Conservation (phyloP, 2,329 filamentous ascomycete species). For the Sporothrix protearum region DNA sequence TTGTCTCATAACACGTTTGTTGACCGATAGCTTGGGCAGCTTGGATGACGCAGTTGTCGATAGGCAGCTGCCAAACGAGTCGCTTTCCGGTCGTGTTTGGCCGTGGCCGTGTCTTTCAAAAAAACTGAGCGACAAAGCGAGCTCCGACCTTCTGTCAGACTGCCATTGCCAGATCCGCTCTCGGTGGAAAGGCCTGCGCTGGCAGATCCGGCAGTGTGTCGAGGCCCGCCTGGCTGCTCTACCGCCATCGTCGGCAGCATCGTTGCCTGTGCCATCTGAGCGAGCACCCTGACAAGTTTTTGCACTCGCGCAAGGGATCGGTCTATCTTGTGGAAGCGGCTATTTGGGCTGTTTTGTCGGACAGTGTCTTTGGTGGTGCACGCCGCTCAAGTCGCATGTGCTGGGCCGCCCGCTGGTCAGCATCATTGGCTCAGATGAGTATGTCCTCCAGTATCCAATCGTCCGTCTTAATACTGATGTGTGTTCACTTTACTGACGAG, state of each 20-base stretch:
- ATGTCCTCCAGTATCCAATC: not conserved
- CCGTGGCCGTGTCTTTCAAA: not conserved
- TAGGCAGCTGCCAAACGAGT: not conserved
- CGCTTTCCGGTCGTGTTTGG: not conserved
- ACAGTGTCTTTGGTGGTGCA: constrained; percentile 20
- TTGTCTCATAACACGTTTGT: not conserved
- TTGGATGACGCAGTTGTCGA: constrained; percentile 16
- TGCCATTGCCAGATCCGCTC: constrained; percentile 12
- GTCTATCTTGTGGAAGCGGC: constrained; percentile 21
- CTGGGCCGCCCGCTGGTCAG: constrained; percentile 21
- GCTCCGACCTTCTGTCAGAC: not conserved
- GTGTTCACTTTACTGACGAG: not conserved
- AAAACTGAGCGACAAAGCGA: too few relatives aligned
- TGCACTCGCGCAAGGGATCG: constrained; percentile 3
- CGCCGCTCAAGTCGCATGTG: constrained; percentile 23
- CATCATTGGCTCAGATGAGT: constrained; percentile 7
- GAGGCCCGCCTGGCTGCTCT: constrained; percentile 1
- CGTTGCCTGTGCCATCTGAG: not conserved
- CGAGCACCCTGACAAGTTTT: not conserved
- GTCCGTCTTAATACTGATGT: not conserved
- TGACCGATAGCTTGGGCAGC: not conserved
- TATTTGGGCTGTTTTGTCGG: constrained; percentile 22
- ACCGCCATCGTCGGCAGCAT: not conserved
- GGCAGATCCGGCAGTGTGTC: constrained; percentile 23
- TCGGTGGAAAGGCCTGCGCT: constrained; percentile 20